phyloP scores from a whole-genome alignment of 2,329 filamentous ascomycete species.

The Diplodia intermedia region DNA sequence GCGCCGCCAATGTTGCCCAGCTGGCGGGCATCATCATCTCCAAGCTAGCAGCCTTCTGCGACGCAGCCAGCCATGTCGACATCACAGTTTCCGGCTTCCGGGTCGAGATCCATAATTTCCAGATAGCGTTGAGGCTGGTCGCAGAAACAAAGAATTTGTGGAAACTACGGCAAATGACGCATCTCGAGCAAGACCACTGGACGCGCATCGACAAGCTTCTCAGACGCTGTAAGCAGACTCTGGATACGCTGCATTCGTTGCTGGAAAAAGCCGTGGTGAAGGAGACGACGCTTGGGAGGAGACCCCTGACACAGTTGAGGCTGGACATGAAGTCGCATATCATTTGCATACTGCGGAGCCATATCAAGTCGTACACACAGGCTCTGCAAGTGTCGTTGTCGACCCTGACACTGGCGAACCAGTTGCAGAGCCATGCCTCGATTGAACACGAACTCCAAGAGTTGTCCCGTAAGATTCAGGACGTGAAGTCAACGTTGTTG shows the following conservation, averaged over 20 bases:
- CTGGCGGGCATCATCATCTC: constrained; percentile 28
- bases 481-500: constrained; percentile 19
- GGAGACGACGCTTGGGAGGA: constrained; percentile 9
- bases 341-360: constrained; percentile 23
- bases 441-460: constrained; percentile 20
- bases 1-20: constrained; percentile 29
- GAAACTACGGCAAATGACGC: constrained; percentile 1
- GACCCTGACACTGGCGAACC: constrained; percentile 14
- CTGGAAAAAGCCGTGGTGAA: neutral
- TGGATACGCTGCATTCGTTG: neutral
- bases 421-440: constrained; percentile 22
- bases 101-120: constrained; percentile 25
- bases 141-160: neutral
- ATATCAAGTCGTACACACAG: constrained; percentile 30
- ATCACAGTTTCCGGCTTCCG: constrained; percentile 20
- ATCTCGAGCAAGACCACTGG: constrained; percentile 27
- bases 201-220: constrained; percentile 18
- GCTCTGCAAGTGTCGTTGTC: constrained; percentile 28
- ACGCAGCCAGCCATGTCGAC: constrained; percentile 28
- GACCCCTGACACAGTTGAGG: constrained; percentile 18
- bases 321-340: constrained; percentile 30
- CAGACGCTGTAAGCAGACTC: constrained; percentile 12
- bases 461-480: constrained; percentile 12
- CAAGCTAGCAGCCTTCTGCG: constrained; percentile 22
- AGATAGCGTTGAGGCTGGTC: constrained; percentile 15